Percentiles rank a stretch among this genome's conserved stretches.
phyloP scores from a whole-genome alignment of 768 basidiomycete genomes.

The Phallus indusiatus region DNA sequence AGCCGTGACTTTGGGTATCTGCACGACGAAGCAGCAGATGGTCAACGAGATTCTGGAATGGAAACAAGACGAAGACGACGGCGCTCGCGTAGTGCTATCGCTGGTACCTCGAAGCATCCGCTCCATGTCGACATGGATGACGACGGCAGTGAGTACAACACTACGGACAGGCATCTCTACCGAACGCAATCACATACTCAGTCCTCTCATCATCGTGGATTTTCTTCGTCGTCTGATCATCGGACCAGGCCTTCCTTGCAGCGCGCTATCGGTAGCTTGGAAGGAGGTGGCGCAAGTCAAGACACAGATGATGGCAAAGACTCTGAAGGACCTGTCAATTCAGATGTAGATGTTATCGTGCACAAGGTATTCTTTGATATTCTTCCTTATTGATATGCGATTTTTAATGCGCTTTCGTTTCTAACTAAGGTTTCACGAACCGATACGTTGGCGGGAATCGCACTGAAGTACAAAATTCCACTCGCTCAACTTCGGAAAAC shows the following conservation, averaged over 20 bases:
- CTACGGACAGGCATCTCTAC: background rate
- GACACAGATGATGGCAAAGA: background rate
- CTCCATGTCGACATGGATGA: background rate
- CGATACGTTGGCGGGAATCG: constrained; percentile 81
- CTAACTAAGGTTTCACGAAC: constrained; percentile 47
- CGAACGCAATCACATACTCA: background rate
- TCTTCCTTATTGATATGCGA: background rate
- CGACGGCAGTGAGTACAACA: background rate
- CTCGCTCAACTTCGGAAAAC: constrained; percentile 74
- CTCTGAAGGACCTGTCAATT: background rate
- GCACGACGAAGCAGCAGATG: background rate
- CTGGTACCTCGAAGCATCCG: background rate
- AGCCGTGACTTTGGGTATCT: background rate
- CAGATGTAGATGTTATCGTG: constrained; percentile 6
- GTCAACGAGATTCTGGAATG: background rate
- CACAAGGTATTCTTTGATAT: background rate
- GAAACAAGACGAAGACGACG: background rate
- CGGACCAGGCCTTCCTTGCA: constrained; percentile 1
- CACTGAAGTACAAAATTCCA: constrained; percentile 82
- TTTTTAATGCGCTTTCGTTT: background rate
- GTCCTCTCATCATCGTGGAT: background rate
- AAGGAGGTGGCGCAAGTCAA: too few relatives aligned
- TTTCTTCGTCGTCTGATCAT: background rate
- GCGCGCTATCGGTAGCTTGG: background rate
- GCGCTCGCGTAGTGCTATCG: background rate